A percentile compares a stretch with the other conserved stretches of the same genome.
Evolutionary conservation across 2,329 filamentous ascomycete species (phyloP).

Genomic region (Neofusicoccum laricinum): DNA sequence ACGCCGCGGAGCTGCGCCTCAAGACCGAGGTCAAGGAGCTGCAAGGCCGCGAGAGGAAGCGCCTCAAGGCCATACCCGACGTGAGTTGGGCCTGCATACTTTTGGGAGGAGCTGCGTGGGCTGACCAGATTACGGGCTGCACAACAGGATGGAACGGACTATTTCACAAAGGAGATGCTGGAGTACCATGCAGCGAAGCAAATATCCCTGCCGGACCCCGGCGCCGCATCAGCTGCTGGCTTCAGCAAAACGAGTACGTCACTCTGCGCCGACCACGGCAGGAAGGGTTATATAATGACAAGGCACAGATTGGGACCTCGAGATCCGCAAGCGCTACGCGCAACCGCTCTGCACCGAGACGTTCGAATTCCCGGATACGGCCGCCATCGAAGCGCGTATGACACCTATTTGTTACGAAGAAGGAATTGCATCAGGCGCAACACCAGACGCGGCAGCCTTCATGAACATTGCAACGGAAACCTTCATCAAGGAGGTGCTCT

Average conservation of each 20-base stretch:
- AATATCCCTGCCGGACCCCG: slow-evolving; percentile 56
- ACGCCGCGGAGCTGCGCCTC: slow-evolving; percentile 60
- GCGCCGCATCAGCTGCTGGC: slow-evolving; percentile 67
- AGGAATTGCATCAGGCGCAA: slow-evolving; percentile 54
- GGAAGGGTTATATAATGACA: not conserved
- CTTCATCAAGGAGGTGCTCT: slow-evolving; percentile 60
- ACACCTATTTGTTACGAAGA: slow-evolving; percentile 66
- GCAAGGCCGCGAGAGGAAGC: slow-evolving; percentile 57
- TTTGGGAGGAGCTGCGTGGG: not conserved
- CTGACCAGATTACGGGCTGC: slow-evolving; percentile 13
- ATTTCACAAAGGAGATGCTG: slow-evolving; percentile 23
- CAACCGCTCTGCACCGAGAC: slow-evolving; percentile 60
- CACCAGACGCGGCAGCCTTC: slow-evolving; percentile 55
- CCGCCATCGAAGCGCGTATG: slow-evolving; percentile 58
- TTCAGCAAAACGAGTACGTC: slow-evolving; percentile 75
- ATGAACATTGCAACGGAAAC: slow-evolving; percentile 62
- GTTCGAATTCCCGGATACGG: slow-evolving; percentile 59
- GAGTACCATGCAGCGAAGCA: slow-evolving; percentile 38
- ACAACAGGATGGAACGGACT: slow-evolving; percentile 19
- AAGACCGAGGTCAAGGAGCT: slow-evolving; percentile 65
- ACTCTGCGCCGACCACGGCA: not conserved
- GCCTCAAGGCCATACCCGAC: slow-evolving; percentile 55
- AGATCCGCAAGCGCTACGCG: slow-evolving; percentile 63
- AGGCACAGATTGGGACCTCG: slow-evolving; percentile 57
- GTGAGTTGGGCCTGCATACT: slow-evolving; percentile 30